Evolutionary conservation across 371 early-diverging fungal genomes (phyloP).

Genomic region (Saksenaea oblongispora): DNA sequence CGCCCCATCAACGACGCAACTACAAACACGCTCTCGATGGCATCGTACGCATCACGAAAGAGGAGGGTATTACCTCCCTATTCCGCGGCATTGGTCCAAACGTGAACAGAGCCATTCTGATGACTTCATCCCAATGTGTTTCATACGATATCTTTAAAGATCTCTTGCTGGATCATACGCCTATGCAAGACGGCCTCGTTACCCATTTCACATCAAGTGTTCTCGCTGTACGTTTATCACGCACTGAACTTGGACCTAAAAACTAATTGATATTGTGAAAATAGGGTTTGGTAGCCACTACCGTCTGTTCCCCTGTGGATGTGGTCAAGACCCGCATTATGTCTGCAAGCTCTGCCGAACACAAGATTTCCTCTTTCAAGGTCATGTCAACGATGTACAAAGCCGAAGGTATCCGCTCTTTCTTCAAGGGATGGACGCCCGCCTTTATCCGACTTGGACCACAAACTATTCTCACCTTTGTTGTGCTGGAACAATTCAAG

Average conservation of each 20-base stretch:
- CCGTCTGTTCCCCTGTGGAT: slow-evolving; percentile 69
- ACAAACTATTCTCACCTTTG: slow-evolving; percentile 70
- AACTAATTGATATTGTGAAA: background rate
- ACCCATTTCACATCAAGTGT: slow-evolving; percentile 66
- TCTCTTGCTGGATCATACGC: slow-evolving; percentile 41
- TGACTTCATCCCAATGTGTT: slow-evolving; percentile 66
- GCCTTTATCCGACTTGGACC: slow-evolving; percentile 66
- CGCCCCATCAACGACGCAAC: slow-evolving; percentile 55
- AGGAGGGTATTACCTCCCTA: slow-evolving; percentile 55
- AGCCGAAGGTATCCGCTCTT: slow-evolving; percentile 61
- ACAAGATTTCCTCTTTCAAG: slow-evolving; percentile 33
- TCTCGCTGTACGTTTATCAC: slow-evolving; percentile 44
- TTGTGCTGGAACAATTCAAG: slow-evolving; percentile 66
- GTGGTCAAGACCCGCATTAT: slow-evolving; percentile 79
- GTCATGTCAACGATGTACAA: slow-evolving; percentile 50
- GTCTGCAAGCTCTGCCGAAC: slow-evolving; percentile 44
- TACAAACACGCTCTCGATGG: slow-evolving; percentile 71
- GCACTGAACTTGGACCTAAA: background rate
- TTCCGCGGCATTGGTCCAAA: slow-evolving; percentile 68
- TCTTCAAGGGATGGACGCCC: slow-evolving; percentile 78
- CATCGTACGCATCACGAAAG: slow-evolving; percentile 53
- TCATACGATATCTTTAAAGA: slow-evolving; percentile 64
- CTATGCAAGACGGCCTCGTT: slow-evolving; percentile 52
- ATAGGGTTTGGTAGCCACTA: slow-evolving; percentile 72
- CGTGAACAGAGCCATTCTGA: slow-evolving; percentile 61